Evolutionary conservation across 192 early-diverging fungal species (phyloP).

Genomic region (Coemansia sp.): DNA sequence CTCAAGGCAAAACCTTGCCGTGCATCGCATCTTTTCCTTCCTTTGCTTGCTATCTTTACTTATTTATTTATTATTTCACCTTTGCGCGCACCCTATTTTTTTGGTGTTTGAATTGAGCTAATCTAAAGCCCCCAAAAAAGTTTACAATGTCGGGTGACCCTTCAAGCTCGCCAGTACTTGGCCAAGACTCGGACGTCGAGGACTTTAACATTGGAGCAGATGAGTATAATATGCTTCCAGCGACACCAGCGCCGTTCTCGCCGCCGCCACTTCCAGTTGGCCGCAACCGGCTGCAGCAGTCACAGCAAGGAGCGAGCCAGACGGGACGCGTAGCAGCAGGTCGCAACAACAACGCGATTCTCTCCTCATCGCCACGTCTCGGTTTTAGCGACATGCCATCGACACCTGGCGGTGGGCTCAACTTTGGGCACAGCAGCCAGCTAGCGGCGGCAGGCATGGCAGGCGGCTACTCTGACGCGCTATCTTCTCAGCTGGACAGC

Average conservation of each 20-base stretch:
- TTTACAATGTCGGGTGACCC: slow-evolving; percentile 32
- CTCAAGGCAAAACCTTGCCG: neutral
- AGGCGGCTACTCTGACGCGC: slow-evolving; percentile 27
- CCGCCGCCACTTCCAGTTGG: slow-evolving; percentile 21
- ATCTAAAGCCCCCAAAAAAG: neutral
- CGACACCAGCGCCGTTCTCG: slow-evolving; percentile 48
- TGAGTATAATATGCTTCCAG: slow-evolving; percentile 45
- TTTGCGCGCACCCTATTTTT: slow-evolving; percentile 3
- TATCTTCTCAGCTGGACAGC: slow-evolving; percentile 49
- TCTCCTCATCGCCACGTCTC: slow-evolving; percentile 40
- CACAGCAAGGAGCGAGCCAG: slow-evolving; percentile 4
- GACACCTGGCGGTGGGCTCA: slow-evolving; percentile 24
- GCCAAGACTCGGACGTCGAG: slow-evolving; percentile 39
- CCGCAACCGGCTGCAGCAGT: slow-evolving; percentile 16
- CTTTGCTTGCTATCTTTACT: slow-evolving; percentile 11
- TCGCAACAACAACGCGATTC: neutral
- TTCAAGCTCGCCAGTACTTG: slow-evolving; percentile 42
- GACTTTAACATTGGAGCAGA: slow-evolving; percentile 13
- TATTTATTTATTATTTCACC: slow-evolving; percentile 10
- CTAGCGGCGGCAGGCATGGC: slow-evolving; percentile 34
- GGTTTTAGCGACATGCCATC: slow-evolving; percentile 48
- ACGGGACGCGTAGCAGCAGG: slow-evolving; percentile 7
- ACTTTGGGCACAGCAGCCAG: slow-evolving; percentile 31
- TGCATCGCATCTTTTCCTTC: neutral
- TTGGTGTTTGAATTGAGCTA: slow-evolving; percentile 10